Base-by-base conservation (phyloP, 2,329 filamentous ascomycete genomes). In the Dryadomyces quercus-mongolicae region DNA sequence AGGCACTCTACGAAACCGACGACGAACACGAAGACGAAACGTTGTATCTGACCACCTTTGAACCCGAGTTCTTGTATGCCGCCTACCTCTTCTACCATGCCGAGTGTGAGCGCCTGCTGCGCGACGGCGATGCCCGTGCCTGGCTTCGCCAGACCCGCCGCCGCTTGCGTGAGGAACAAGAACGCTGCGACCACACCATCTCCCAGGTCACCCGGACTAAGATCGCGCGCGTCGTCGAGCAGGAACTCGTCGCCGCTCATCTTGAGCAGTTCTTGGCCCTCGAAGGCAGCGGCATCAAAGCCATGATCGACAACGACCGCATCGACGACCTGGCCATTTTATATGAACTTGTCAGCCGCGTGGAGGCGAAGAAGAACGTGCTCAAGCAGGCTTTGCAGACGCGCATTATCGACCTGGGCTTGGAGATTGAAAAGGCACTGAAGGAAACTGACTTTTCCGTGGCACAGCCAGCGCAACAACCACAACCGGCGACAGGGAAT, bases 281-380 rank as follows among this genome's bases (percentile, higher is more conserved):
- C 69, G 89, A 96, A 62, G 80, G 80, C 6, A 95, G 85, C 58
- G 93, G 93, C 0, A 77, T 96, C 45, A 82, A 80, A 59, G 83
- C 83, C 64, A 97, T 98, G 92, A 82, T 97, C 51, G 88, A 95
- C 67, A 91, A 95, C 62, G 86, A 96, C 67, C 82, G 85, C 59
- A 63, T 86, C 38, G 81, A 86, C 4, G 90, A 95, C 62, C 73
- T 98, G 10, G 74, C 76, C n/a, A 83, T 90, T 51, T 74, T 97
- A 3, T 97, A 93, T 67, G 76, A 82, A 18, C 77, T 97, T 2
- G 85, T 95, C 54, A 73, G 79, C 10, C 78, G 88, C 38, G 86
- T 96, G 0, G 90, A 97, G 62, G 67, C 73, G 1, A 83, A 84
- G 56, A 94, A 92, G 65, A 65, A 69, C 0, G 80, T 85, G 10